Conservation (phyloP, 108 stramenopile genomes). For the Pseudonitzschia multistriata region DNA sequence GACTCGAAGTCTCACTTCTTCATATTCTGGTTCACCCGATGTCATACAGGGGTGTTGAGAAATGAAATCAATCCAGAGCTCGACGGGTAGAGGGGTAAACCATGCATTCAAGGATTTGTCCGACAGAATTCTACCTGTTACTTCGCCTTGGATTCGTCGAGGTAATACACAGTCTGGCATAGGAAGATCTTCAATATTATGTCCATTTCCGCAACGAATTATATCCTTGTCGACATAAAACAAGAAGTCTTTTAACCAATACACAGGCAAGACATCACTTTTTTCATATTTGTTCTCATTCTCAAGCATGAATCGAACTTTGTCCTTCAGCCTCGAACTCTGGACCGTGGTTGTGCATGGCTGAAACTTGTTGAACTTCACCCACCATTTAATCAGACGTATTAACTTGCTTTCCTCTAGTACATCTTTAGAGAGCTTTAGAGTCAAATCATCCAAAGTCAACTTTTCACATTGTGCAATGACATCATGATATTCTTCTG, state of each 20-base stretch:
- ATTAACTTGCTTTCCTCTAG: conserved; percentile 47
- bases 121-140: conserved; percentile 44
- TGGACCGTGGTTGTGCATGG: conserved; percentile 20
- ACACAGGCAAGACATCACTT: conserved; percentile 19
- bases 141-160: conserved; percentile 38
- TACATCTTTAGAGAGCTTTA: conserved; percentile 31
- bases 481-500: conserved; percentile 66
- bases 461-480: conserved; percentile 58
- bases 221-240: conserved; percentile 53
- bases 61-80: conserved; percentile 68
- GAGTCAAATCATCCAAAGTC: conserved; percentile 48
- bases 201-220: conserved; percentile 20
- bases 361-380: conserved; percentile 48
- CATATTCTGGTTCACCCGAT: conserved; percentile 46
- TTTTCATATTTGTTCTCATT: conserved; percentile 9
- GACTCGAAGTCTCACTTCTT: conserved; percentile 35
- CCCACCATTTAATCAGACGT: conserved; percentile 71
- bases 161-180: conserved; percentile 65
- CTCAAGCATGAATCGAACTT: conserved; percentile 38
- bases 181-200: conserved; percentile 45
- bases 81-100: conserved; percentile 59
- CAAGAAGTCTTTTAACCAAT: conserved; percentile 44
- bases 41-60: conserved; percentile 51
- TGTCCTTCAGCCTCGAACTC: conserved; percentile 46
- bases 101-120: conserved; percentile 46